Conservation (phyloP, 2,329 filamentous ascomycete species). For the Colletotrichum sp. region DNA sequence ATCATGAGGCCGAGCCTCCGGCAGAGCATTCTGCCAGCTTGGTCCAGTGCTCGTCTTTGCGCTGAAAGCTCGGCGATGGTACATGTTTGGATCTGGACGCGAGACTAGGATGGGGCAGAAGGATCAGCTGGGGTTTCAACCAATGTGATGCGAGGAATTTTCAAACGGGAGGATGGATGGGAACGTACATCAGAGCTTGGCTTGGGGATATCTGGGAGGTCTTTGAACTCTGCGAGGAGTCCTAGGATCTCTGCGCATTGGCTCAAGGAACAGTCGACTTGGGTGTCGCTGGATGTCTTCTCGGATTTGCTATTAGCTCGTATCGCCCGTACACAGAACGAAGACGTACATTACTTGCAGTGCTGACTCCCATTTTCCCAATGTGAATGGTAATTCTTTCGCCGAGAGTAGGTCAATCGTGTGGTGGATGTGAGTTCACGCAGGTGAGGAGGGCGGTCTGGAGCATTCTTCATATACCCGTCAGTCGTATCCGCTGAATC, state of each 20-base stretch:
- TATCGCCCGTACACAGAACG: neutral
- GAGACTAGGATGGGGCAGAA: neutral
- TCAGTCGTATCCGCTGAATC: neutral
- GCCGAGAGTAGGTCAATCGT: fast-evolving
- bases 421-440: neutral
- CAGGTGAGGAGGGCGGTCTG: neutral
- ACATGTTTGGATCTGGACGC: neutral
- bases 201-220: neutral
- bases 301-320: neutral
- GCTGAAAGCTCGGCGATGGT: neutral
- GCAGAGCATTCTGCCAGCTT: neutral
- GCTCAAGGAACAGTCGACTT: neutral
- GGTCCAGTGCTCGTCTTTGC: neutral
- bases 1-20: neutral
- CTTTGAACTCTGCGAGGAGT: neutral
- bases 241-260: neutral
- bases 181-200: neutral
- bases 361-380: neutral
- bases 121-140: neutral
- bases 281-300: neutral
- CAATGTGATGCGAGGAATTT: neutral
- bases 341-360: neutral
- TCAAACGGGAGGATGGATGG: neutral
- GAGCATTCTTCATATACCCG: neutral
- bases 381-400: neutral